These are phyloP conservation scores for Forsythia viridissima DNA, from an alignment of 257 asterid species.

Conservation along the genomic window DNA sequence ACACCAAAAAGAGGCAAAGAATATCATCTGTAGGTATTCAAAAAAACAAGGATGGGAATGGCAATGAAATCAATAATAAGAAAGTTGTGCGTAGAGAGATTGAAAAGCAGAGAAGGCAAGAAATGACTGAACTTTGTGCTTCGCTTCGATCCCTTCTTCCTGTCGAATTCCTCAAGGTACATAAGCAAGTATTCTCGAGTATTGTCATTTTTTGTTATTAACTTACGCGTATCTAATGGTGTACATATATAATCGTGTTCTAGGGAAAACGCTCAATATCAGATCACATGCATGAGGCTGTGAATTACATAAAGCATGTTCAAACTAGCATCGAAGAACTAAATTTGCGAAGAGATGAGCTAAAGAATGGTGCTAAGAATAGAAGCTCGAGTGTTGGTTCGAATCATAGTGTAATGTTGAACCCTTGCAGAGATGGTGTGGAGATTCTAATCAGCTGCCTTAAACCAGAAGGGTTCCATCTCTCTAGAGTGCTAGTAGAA, in stretches of 20 bases:
- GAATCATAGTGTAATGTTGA: conserved; percentile 27
- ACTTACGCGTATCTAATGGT: background rate
- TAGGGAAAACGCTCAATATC: conserved; percentile 57
- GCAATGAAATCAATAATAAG: conserved; percentile 9
- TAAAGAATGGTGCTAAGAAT: conserved; percentile 19
- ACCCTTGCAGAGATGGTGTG: conserved; percentile 29
- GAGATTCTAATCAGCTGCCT: conserved; percentile 45
- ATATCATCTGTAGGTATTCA: background rate
- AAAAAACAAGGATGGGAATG: background rate
- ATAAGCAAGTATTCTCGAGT: background rate
- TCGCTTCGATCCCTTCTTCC: too few relatives aligned
- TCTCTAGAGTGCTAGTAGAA: conserved; percentile 39
- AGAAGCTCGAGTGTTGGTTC: background rate
- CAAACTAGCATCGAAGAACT: conserved; percentile 34
- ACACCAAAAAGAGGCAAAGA: background rate
- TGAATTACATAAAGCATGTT: conserved; percentile 42
- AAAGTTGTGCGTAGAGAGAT: conserved; percentile 43
- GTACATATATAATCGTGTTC: background rate
- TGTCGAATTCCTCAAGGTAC: too few relatives aligned
- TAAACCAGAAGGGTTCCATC: conserved; percentile 20
- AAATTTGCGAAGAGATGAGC: conserved; percentile 31
- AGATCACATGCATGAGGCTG: conserved; percentile 61
- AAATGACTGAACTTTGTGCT: too few relatives aligned
- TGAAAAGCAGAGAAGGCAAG: too few relatives aligned
- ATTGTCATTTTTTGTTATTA: background rate